These are phyloP conservation scores for Phyllosticta capitalensis DNA, from an alignment of 2,329 filamentous ascomycete genomes.

Conservation along the genomic window DNA sequence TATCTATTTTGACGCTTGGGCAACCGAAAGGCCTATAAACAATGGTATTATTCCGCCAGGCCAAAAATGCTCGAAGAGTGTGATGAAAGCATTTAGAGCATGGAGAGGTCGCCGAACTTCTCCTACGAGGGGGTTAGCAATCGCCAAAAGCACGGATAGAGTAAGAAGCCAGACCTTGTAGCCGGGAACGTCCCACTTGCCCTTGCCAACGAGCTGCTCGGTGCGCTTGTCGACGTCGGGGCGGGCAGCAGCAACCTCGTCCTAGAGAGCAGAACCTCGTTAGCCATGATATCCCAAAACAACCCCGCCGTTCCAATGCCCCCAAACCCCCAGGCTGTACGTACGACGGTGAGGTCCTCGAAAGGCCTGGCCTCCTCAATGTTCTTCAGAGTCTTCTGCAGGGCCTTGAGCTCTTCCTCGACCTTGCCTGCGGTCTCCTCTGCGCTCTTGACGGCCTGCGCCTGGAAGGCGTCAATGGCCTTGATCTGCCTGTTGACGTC, in stretches of 20 bases:
- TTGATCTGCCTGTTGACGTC: constrained; percentile 91
- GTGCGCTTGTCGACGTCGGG: constrained; percentile 98
- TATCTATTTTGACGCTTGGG: constrained; percentile 10
- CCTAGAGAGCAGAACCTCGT: constrained; percentile 43
- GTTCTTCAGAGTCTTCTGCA: constrained; percentile 91
- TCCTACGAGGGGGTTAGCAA: constrained; percentile 60
- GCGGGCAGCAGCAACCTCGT: constrained; percentile 87
- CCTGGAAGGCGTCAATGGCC: constrained; percentile 96
- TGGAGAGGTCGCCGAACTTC: constrained; percentile 95
- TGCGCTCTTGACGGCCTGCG: constrained; percentile 92
- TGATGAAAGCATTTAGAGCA: constrained; percentile 57
- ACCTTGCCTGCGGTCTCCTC: constrained; percentile 95
- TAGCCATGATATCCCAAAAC: constrained; percentile 8
- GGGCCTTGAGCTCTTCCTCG: constrained; percentile 85
- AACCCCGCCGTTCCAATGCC: constrained; percentile 4
- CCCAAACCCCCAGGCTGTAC: constrained; percentile 34
- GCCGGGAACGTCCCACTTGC: constrained; percentile 94
- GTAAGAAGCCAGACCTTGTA: constrained; percentile 73
- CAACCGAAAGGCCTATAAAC: constrained; percentile 7
- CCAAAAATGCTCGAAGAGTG: constrained; percentile 5
- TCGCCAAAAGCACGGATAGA: neutral
- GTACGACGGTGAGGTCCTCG: constrained; percentile 92
- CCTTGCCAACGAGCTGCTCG: constrained; percentile 87
- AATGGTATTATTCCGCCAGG: constrained; percentile 10
- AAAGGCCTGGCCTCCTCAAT: constrained; percentile 94